Conservation (phyloP, 257 asterid genomes). For the Solanum corneliomulleri region DNA sequence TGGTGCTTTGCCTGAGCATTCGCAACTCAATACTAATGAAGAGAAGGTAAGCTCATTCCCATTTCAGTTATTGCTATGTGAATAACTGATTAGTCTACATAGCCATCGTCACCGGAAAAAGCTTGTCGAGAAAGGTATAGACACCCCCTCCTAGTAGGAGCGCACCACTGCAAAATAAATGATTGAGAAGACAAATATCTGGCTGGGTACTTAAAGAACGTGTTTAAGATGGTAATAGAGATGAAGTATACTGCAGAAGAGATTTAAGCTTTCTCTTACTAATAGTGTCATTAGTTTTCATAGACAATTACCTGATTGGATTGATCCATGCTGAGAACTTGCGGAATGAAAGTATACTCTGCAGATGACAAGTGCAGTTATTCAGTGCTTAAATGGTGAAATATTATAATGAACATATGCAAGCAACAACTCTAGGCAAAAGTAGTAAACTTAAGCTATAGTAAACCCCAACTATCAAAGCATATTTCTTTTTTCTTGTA, state of each 20-base stretch:
- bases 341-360: conserved; percentile 94
- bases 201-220: background rate
- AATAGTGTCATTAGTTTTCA: background rate
- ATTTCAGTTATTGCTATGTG: background rate
- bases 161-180: conserved; percentile 53
- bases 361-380: conserved; percentile 12
- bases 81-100: conserved; percentile 31
- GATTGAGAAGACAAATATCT: background rate
- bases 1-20: background rate
- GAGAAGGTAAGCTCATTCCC: background rate
- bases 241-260: background rate
- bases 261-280: background rate
- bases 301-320: conserved; percentile 49
- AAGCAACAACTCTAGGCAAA: background rate
- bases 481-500: background rate
- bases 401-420: background rate
- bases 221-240: background rate
- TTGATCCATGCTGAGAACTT: conserved; percentile 95
- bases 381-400: background rate
- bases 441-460: background rate
- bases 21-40: background rate
- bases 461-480: background rate
- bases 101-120: conserved; percentile 69
- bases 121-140: conserved; percentile 63
- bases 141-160: conserved; percentile 86